These are phyloP conservation scores for Pseudocercospora cruenta DNA, from an alignment of 2,329 filamentous ascomycete species.

Conservation along the genomic window DNA sequence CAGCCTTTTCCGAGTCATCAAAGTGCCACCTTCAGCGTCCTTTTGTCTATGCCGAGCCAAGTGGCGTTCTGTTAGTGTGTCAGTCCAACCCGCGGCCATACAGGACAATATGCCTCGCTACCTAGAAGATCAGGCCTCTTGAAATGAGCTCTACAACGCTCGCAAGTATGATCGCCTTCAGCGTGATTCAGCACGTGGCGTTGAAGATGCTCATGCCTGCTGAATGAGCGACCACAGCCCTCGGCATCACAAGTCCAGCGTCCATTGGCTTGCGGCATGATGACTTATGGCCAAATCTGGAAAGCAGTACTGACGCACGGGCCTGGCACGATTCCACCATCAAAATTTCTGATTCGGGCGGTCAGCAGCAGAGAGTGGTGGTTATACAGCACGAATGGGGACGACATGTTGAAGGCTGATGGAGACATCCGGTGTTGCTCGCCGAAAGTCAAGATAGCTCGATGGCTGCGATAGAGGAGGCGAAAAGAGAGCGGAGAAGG, in stretches of 20 bases:
- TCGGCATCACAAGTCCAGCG: slow-evolving; percentile 46
- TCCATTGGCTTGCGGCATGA: slow-evolving; percentile 23
- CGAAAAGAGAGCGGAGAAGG: too few relatives aligned
- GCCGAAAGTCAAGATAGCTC: not conserved
- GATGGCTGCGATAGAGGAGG: too few relatives aligned
- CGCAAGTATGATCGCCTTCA: slow-evolving; percentile 59
- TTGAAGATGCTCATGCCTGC: slow-evolving; percentile 61
- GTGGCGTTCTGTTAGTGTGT: slow-evolving; percentile 56
- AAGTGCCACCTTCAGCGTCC: slow-evolving; percentile 58
- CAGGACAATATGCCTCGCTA: slow-evolving; percentile 37
- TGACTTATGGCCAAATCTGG: slow-evolving; percentile 5
- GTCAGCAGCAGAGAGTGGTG: slow-evolving; percentile 11
- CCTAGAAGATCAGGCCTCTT: slow-evolving; percentile 63
- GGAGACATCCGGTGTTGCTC: not conserved
- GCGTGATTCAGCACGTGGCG: slow-evolving; percentile 62
- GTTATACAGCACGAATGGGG: slow-evolving; percentile 11
- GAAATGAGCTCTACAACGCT: slow-evolving; percentile 64
- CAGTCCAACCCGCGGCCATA: not conserved
- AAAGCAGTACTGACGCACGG: not conserved
- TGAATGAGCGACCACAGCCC: slow-evolving; percentile 58
- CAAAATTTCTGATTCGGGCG: not conserved
- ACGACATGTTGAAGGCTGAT: not conserved
- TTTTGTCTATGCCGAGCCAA: slow-evolving; percentile 58
- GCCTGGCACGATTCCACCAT: not conserved
- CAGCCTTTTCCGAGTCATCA: slow-evolving; percentile 60